A percentile compares a stretch with the other conserved stretches of the same genome.
Conservation (phyloP, 2,329 filamentous ascomycete species). For the Calonectria multiphialidica region DNA sequence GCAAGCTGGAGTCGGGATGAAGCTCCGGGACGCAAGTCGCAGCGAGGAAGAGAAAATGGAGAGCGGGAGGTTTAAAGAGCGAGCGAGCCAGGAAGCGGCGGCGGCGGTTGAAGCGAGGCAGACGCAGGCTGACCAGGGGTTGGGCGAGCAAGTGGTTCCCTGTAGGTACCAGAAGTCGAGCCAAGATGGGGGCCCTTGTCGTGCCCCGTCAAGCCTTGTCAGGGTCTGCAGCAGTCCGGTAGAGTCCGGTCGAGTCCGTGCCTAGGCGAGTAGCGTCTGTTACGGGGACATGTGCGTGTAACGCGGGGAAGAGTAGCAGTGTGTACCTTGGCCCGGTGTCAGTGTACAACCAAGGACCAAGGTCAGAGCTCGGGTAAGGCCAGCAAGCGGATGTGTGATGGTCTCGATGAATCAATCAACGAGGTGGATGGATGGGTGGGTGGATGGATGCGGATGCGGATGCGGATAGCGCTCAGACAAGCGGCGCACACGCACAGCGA, state of each 20-base stretch:
- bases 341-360: neutral
- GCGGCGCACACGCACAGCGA: neutral
- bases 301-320: slow-evolving; percentile 29
- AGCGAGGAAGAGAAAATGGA: slow-evolving; percentile 40
- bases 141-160: slow-evolving; percentile 30
- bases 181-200: slow-evolving; percentile 22
- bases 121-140: slow-evolving; percentile 43
- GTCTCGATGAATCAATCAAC: neutral
- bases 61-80: slow-evolving; percentile 50
- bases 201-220: slow-evolving; percentile 32
- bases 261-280: slow-evolving; percentile 36
- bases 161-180: slow-evolving; percentile 20
- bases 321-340: slow-evolving; percentile 23
- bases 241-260: slow-evolving; percentile 28
- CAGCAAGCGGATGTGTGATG: neutral
- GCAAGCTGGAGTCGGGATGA: slow-evolving; percentile 31
- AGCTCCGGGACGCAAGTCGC: slow-evolving; percentile 29
- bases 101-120: slow-evolving; percentile 42
- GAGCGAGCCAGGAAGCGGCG: slow-evolving; percentile 37
- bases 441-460: neutral
- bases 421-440: neutral
- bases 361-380: neutral
- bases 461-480: slow-evolving; percentile 1
- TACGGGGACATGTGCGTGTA: slow-evolving; percentile 24
- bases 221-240: slow-evolving; percentile 22